Conservation (phyloP, 306 rosid genomes). For the Casuarina cunninghamiana region DNA sequence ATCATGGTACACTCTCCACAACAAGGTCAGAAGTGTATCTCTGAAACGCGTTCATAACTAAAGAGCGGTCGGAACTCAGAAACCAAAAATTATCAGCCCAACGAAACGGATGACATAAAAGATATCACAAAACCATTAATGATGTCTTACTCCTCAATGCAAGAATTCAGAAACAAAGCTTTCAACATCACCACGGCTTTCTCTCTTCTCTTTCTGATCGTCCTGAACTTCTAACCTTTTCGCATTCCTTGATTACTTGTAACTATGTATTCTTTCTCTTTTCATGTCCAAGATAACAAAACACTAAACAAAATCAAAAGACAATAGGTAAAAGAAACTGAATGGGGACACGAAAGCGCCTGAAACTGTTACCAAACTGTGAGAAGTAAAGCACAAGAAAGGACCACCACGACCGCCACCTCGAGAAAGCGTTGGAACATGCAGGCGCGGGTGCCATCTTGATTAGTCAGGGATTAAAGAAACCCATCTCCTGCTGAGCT, state of each 20-base stretch:
- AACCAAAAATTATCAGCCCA: no score
- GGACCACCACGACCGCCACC: not conserved
- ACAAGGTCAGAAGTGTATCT: no score
- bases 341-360: not conserved
- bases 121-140: no score
- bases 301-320: not conserved
- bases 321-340: not conserved
- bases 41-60: no score
- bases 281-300: not conserved
- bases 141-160: no score
- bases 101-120: no score
- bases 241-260: not conserved
- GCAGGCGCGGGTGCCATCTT: not conserved
- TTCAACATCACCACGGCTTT: not conserved
- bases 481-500: no score
- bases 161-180: not conserved
- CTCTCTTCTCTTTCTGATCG: no score
- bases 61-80: no score
- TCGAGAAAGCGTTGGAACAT: not conserved
- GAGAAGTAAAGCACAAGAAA: not conserved
- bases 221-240: not conserved
- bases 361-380: not conserved
- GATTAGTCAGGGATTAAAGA: not conserved
- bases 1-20: no score
- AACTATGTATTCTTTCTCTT: not conserved